phyloP scores from a whole-genome alignment of 2,329 filamentous ascomycete species.

The Nigrospora sphaerica region DNA sequence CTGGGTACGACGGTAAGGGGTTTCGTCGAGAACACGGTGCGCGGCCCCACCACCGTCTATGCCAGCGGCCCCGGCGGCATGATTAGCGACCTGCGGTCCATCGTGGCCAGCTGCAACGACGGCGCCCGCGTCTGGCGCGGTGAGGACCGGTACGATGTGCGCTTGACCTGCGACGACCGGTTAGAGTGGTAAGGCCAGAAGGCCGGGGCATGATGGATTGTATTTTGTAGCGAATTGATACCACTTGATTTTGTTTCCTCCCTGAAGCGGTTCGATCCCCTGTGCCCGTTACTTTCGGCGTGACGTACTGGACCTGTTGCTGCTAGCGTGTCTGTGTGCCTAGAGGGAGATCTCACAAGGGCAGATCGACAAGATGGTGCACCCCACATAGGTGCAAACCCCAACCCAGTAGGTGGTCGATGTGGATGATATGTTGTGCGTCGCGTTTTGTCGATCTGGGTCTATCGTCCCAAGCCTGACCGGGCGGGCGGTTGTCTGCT shows the following conservation, averaged over 20 bases:
- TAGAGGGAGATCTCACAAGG: no score
- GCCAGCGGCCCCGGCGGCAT: constrained; percentile 55
- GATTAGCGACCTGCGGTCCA: constrained; percentile 47
- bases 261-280: no score
- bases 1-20: constrained; percentile 35
- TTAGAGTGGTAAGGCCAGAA: constrained; percentile 37
- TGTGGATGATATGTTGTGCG: no score
- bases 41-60: constrained; percentile 47
- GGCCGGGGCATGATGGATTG: background rate
- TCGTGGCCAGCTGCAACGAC: constrained; percentile 47
- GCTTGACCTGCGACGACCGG: constrained; percentile 53
- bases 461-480: no score
- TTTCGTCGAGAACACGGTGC: constrained; percentile 39
- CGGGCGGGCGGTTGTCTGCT: no score
- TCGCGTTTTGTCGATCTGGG: no score
- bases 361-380: no score
- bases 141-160: constrained; percentile 47
- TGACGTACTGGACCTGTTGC: no score
- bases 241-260: background rate
- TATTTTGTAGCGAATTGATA: background rate
- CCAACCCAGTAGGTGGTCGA: no score
- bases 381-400: no score
- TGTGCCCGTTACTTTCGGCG: no score
- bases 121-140: constrained; percentile 49
- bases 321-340: no score